These are phyloP conservation scores for Suhomyces choctaworum DNA, from an alignment of 1,139 yeast genomes.

Conservation along the genomic window DNA sequence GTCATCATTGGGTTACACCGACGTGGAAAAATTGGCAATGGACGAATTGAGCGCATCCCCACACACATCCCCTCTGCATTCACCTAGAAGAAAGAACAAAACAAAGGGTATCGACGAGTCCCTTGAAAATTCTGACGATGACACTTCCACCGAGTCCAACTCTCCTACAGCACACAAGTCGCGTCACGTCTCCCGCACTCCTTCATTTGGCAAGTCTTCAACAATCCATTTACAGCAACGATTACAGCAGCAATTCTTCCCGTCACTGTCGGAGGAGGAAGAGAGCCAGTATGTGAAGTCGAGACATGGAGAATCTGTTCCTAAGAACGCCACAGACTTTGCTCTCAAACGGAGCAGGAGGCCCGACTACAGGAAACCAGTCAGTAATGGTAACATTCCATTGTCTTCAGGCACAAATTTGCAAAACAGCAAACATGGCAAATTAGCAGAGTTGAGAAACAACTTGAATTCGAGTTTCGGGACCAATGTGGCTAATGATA, in stretches of 20 bases:
- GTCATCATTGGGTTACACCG: slow-evolving; percentile 57
- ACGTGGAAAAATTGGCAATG: slow-evolving; percentile 49
- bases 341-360: slow-evolving; percentile 44
- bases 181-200: background rate
- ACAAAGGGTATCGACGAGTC: slow-evolving; percentile 8
- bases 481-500: slow-evolving; percentile 10
- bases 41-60: slow-evolving; percentile 34
- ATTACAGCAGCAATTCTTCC: slow-evolving; percentile 18
- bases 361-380: slow-evolving; percentile 41
- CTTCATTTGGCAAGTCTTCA: slow-evolving; percentile 3
- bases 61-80: slow-evolving; percentile 17
- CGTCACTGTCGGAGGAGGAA: slow-evolving; percentile 9
- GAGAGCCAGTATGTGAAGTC: background rate
- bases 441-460: slow-evolving; percentile 34
- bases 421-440: slow-evolving; percentile 33
- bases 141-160: slow-evolving; percentile 13
- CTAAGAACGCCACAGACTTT: slow-evolving; percentile 21
- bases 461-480: slow-evolving; percentile 22
- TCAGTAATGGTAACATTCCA: slow-evolving; percentile 11
- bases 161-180: slow-evolving; percentile 13
- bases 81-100: slow-evolving; percentile 11
- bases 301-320: background rate
- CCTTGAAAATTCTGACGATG: slow-evolving; percentile 9
- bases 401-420: slow-evolving; percentile 29
- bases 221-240: slow-evolving; percentile 19